A percentile compares a stretch with the other conserved stretches of the same genome.
phyloP scores from a whole-genome alignment of 1,284 basidiomycete species.

The Malassezia psittaci region DNA sequence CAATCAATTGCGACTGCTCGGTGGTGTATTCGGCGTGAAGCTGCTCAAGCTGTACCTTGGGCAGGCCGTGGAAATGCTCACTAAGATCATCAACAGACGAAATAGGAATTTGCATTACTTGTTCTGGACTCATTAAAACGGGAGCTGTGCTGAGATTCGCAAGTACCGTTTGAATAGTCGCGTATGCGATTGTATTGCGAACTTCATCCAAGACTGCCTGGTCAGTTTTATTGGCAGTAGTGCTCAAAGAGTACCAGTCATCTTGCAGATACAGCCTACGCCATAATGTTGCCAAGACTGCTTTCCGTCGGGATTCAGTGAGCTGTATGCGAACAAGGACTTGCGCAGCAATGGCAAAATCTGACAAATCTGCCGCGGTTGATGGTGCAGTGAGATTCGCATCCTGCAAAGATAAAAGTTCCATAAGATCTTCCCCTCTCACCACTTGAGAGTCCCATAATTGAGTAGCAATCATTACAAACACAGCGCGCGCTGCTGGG shows the following conservation, averaged over 20 bases:
- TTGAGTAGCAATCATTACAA: slow-evolving; percentile 28
- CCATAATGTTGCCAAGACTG: slow-evolving; percentile 49
- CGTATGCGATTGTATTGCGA: slow-evolving; percentile 8
- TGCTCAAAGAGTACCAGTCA: slow-evolving; percentile 23
- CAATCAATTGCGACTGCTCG: slow-evolving; percentile 5
- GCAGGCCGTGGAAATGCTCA: slow-evolving; percentile 11
- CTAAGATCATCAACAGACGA: neutral
- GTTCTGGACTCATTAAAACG: slow-evolving; percentile 1
- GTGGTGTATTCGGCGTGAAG: slow-evolving; percentile 1
- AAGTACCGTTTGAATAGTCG: slow-evolving; percentile 9
- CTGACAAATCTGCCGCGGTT: slow-evolving; percentile 41
- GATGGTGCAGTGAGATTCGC: slow-evolving; percentile 26
- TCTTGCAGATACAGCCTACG: slow-evolving; percentile 6
- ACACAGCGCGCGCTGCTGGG: slow-evolving; percentile 28
- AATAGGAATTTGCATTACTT: neutral
- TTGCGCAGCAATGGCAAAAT: slow-evolving; percentile 51
- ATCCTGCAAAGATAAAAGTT: slow-evolving; percentile 53
- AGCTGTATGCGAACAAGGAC: slow-evolving; percentile 48
- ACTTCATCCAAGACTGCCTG: slow-evolving; percentile 21
- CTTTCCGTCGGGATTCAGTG: neutral
- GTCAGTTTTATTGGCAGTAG: slow-evolving; percentile 26
- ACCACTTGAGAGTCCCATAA: slow-evolving; percentile 41
- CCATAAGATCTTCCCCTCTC: slow-evolving; percentile 52
- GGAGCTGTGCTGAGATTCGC: slow-evolving; percentile 5
- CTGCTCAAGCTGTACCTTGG: slow-evolving; percentile 4